Conservation (phyloP, 768 basidiomycete genomes). For the Tricholoma furcatifolium region DNA sequence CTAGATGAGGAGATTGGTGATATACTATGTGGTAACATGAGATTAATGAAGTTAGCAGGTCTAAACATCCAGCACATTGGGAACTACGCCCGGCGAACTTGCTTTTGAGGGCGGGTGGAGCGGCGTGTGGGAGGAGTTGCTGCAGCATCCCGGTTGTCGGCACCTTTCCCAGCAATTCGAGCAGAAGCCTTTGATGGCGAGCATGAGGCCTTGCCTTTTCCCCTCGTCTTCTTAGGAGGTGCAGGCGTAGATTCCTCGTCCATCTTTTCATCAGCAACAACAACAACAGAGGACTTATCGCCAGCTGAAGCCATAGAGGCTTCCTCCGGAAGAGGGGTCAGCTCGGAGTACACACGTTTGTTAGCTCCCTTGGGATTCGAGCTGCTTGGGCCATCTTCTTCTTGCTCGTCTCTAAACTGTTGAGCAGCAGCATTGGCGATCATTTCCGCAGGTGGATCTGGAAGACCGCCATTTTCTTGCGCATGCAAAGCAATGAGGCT, state of each 20-base stretch:
- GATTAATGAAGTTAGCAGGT: neutral
- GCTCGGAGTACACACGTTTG: conserved; percentile 42
- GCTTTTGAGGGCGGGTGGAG: conserved; percentile 35
- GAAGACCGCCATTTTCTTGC: conserved; percentile 39
- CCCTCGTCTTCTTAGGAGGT: conserved; percentile 12
- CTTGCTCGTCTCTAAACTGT: conserved; percentile 17
- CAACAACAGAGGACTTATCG: conserved; percentile 9
- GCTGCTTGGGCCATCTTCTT: conserved; percentile 17
- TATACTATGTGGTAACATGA: neutral
- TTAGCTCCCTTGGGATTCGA: conserved; percentile 25
- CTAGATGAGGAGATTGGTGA: neutral
- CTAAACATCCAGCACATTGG: neutral
- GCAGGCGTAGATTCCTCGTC: neutral
- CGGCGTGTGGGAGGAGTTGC: conserved; percentile 28
- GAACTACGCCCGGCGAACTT: conserved; percentile 17
- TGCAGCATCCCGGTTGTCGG: conserved; percentile 19
- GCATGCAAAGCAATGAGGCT: conserved; percentile 48
- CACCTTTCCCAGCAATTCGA: conserved; percentile 11
- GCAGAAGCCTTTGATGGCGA: conserved; percentile 8
- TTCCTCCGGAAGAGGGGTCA: conserved; percentile 45
- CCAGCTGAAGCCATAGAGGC: conserved; percentile 10
- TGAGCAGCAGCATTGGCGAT: conserved; percentile 37
- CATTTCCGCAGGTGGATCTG: conserved; percentile 61
- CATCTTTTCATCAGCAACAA: conserved; percentile 7
- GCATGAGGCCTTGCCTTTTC: conserved; percentile 14